phyloP scores from a whole-genome alignment of 345 rosid genomes.

The Aegle marmelos region DNA sequence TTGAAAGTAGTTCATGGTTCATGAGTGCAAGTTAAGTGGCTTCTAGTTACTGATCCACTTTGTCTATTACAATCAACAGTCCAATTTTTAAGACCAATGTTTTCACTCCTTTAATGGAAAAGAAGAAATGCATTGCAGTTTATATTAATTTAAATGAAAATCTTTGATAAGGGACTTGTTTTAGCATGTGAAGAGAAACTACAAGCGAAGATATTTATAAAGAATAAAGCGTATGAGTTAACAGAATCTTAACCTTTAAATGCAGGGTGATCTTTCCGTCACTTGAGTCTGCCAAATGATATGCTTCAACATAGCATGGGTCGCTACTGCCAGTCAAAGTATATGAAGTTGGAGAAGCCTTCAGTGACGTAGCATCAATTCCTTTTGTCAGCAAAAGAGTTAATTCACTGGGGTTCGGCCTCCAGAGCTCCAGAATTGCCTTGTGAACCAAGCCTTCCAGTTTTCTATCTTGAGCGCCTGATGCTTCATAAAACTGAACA shows the following conservation, averaged over 20 bases:
- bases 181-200: background rate
- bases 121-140: background rate
- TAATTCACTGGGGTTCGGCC: conserved; percentile 89
- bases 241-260: conserved; percentile 59
- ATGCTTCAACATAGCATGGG: conserved; percentile 95
- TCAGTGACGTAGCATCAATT: conserved; percentile 64
- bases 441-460: conserved; percentile 93
- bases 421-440: conserved; percentile 98
- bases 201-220: background rate
- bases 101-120: background rate
- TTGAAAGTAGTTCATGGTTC: background rate
- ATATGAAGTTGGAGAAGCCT: conserved; percentile 72
- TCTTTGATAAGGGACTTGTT: background rate
- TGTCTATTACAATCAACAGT: too few species aligned
- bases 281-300: conserved; percentile 93
- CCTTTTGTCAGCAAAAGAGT: conserved; percentile 78
- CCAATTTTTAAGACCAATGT: background rate
- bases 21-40: background rate
- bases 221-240: background rate
- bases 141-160: background rate
- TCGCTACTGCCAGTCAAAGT: conserved; percentile 94
- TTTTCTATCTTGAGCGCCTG: conserved; percentile 98
- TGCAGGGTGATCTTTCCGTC: conserved; percentile 94
- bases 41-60: background rate
- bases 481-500: conserved; percentile 94